Conservation (phyloP, 2,329 filamentous ascomycete genomes). For the Ophiostoma sp. region DNA sequence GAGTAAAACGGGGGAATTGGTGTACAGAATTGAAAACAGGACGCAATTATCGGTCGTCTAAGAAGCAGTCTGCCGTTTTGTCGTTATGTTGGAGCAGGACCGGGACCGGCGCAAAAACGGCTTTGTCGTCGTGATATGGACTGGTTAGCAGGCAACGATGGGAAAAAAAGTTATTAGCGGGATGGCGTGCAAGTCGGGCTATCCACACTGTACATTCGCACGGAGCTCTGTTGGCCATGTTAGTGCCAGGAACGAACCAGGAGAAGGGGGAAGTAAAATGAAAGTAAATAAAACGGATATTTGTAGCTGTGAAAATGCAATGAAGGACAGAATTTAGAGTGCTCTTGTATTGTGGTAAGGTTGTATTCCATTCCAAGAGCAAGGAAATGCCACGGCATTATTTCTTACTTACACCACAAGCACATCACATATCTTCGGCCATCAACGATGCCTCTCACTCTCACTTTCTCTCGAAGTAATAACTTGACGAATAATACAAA, state of each 20-base stretch:
- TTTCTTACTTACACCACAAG: too few species aligned
- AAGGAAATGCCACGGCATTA: too few species aligned
- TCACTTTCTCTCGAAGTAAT: too few species aligned
- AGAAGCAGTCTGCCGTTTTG: neutral
- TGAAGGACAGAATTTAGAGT: neutral
- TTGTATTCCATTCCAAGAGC: too few species aligned
- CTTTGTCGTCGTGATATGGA: slow-evolving; percentile 5
- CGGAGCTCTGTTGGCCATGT: neutral
- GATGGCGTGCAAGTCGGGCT: neutral
- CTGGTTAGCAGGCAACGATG: slow-evolving; percentile 1
- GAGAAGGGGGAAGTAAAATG: neutral
- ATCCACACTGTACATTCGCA: slow-evolving; percentile 4
- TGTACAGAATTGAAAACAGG: neutral
- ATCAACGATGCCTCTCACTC: too few species aligned
- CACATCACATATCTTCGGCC: too few species aligned
- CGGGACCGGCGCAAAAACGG: slow-evolving; percentile 4
- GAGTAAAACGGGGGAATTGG: neutral
- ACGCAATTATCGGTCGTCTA: neutral
- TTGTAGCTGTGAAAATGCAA: too few species aligned
- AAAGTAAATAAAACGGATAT: too few species aligned
- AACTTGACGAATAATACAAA: too few species aligned
- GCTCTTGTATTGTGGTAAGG: neutral
- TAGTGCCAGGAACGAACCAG: neutral
- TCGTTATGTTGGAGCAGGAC: neutral
- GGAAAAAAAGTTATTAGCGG: slow-evolving; percentile 23